These are phyloP conservation scores for Capsella rubella DNA, from an alignment of 441 rosid species.

Conservation along the genomic window DNA sequence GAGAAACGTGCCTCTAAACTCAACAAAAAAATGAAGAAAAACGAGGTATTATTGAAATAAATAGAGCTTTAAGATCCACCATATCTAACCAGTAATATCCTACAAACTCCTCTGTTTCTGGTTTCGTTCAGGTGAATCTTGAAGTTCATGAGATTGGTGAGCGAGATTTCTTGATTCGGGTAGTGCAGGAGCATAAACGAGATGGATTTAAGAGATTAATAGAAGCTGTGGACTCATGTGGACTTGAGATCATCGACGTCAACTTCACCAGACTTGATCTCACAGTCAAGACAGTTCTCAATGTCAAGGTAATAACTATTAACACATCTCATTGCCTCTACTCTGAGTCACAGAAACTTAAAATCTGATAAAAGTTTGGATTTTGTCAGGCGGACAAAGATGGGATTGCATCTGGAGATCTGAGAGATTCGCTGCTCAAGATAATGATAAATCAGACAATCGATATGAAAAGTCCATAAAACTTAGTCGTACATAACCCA, in stretches of 20 bases:
- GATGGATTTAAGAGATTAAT: constrained; percentile 70
- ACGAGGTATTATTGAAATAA: constrained; percentile 48
- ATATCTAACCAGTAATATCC: neutral
- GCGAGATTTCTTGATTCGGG: constrained; percentile 60
- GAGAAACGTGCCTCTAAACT: constrained; percentile 34
- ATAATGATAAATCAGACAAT: constrained; percentile 29
- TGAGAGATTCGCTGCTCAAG: constrained; percentile 36
- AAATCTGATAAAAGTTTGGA: neutral
- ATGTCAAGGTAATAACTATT: constrained; percentile 62
- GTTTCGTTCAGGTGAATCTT: constrained; percentile 53
- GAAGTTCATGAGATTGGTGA: constrained; percentile 64
- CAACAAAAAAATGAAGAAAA: constrained; percentile 30
- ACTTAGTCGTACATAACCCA: constrained; percentile 27
- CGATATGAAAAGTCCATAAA: constrained; percentile 13
- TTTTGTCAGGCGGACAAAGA: constrained; percentile 25
- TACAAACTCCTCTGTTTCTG: neutral
- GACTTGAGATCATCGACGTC: constrained; percentile 68
- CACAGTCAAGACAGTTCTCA: constrained; percentile 60
- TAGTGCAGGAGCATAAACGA: constrained; percentile 48
- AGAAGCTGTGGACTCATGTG: constrained; percentile 60
- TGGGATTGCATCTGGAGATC: constrained; percentile 21
- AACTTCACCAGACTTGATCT: constrained; percentile 67
- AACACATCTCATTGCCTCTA: neutral
- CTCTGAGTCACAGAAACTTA: neutral
- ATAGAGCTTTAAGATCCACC: constrained; percentile 3